Conservation (phyloP, 2,329 filamentous ascomycete genomes). For the Leptographium lundbergii region DNA sequence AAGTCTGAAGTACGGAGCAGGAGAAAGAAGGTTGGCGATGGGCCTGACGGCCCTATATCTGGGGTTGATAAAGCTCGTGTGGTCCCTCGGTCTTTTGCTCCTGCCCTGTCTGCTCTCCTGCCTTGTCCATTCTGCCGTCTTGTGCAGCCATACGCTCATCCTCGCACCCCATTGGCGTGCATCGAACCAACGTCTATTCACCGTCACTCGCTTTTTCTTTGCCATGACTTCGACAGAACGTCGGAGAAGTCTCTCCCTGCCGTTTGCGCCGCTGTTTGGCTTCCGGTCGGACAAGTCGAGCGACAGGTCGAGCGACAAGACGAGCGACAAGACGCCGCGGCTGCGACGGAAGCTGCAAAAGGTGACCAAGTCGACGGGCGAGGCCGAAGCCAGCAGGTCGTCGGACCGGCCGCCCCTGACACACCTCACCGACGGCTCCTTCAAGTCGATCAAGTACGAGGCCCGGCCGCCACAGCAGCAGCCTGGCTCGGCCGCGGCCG, state of each 20-base stretch:
- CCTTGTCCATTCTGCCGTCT: neutral
- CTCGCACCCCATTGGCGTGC: neutral
- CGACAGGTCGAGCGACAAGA: neutral
- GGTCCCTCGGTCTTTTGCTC: neutral
- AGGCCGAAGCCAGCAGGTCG: neutral
- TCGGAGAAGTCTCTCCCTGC: constrained; percentile 10
- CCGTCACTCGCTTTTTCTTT: too few relatives aligned
- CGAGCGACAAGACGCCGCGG: constrained; percentile 10
- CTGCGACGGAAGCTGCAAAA: constrained; percentile 23
- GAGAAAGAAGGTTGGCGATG: constrained; percentile 1
- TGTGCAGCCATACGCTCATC: too few relatives aligned
- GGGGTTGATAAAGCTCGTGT: neutral
- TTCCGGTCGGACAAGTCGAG: neutral
- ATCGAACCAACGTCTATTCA: neutral
- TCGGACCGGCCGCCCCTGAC: constrained; percentile 4
- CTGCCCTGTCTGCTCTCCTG: neutral
- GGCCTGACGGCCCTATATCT: neutral
- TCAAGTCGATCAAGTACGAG: constrained; percentile 3
- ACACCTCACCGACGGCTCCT: neutral
- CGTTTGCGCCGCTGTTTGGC: constrained; percentile 5
- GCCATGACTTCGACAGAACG: constrained; percentile 10
- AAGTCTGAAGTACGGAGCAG: neutral
- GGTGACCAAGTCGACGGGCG: constrained; percentile 11
- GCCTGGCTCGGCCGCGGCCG: too few relatives aligned
- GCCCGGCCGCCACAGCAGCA: neutral